These are phyloP conservation scores for Berkeleyomyces basicola DNA, from an alignment of 2,329 filamentous ascomycete genomes.

Conservation along the genomic window DNA sequence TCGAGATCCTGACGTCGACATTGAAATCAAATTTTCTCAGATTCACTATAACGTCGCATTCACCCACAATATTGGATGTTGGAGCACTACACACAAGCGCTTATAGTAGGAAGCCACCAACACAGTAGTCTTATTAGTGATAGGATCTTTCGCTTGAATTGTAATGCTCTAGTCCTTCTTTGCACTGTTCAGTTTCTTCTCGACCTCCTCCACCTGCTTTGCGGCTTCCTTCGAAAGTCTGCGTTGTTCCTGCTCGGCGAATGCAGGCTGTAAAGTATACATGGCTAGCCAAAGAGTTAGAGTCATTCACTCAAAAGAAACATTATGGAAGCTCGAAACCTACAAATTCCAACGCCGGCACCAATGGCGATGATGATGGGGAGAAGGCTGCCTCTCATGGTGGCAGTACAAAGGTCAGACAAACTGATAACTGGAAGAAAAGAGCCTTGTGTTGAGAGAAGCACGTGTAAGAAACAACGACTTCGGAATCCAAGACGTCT, in stretches of 20 bases:
- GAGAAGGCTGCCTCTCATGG: constrained; percentile 11
- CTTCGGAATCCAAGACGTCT: too few species aligned
- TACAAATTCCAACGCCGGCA: constrained; percentile 12
- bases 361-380: constrained; percentile 11
- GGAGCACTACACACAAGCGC: too few species aligned
- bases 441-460: not conserved
- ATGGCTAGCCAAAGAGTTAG: constrained; percentile 2
- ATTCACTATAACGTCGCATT: not conserved
- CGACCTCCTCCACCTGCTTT: constrained; percentile 12
- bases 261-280: constrained; percentile 12
- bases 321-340: not conserved
- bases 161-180: not conserved
- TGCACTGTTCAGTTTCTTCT: not conserved
- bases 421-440: not conserved
- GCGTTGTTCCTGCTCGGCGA: constrained; percentile 9
- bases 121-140: too few species aligned
- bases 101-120: too few species aligned
- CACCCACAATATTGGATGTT: not conserved
- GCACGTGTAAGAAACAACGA: too few species aligned
- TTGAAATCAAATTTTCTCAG: not conserved
- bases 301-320: not conserved
- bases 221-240: constrained; percentile 1
- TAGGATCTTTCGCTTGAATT: too few species aligned
- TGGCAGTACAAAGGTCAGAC: not conserved
- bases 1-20: too few species aligned